Percentiles rank a stretch among this genome's conserved stretches.
Conservation (phyloP, 208 protist genomes). For the Sergeia podlipaevii region DNA sequence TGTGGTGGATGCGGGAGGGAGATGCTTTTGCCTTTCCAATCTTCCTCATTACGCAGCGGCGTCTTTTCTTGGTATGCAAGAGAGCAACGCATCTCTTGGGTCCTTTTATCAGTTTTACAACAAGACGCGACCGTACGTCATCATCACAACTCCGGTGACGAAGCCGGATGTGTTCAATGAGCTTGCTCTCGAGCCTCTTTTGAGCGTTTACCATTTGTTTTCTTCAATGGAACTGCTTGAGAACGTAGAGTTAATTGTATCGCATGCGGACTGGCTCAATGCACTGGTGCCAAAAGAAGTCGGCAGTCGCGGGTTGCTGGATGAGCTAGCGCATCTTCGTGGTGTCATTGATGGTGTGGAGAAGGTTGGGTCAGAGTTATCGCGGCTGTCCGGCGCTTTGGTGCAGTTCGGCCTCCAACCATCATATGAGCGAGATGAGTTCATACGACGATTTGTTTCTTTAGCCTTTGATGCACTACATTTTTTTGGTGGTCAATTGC, state of each 20-base stretch:
- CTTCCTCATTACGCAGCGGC: slow-evolving; percentile 50
- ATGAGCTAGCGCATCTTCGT: slow-evolving; percentile 19
- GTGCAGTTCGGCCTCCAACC: slow-evolving; percentile 12
- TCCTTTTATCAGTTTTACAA: slow-evolving; percentile 73
- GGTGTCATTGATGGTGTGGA: slow-evolving; percentile 35
- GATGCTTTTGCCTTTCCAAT: slow-evolving; percentile 33
- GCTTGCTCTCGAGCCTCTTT: slow-evolving; percentile 49
- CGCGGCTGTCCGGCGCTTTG: slow-evolving; percentile 28
- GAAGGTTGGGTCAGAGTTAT: slow-evolving; percentile 34
- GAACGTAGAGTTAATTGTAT: slow-evolving; percentile 59
- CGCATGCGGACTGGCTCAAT: slow-evolving; percentile 72
- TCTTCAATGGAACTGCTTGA: slow-evolving; percentile 39
- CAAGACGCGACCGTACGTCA: slow-evolving; percentile 47
- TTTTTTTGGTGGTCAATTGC: too few species aligned
- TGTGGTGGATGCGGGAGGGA: slow-evolving; percentile 38
- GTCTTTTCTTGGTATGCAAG: slow-evolving; percentile 48
- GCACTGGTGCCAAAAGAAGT: slow-evolving; percentile 34
- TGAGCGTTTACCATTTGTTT: slow-evolving; percentile 57
- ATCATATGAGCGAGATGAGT: not conserved
- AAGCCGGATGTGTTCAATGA: slow-evolving; percentile 34
- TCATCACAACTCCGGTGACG: slow-evolving; percentile 46
- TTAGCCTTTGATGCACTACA: not conserved
- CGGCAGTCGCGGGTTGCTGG: slow-evolving; percentile 22
- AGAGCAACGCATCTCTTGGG: slow-evolving; percentile 29
- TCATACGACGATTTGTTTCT: not conserved